A percentile compares a stretch with the other conserved stretches of the same genome.
Evolutionary conservation across 192 early-diverging fungal species (phyloP).

Genomic region (Phlyctochytrium arcticum): DNA sequence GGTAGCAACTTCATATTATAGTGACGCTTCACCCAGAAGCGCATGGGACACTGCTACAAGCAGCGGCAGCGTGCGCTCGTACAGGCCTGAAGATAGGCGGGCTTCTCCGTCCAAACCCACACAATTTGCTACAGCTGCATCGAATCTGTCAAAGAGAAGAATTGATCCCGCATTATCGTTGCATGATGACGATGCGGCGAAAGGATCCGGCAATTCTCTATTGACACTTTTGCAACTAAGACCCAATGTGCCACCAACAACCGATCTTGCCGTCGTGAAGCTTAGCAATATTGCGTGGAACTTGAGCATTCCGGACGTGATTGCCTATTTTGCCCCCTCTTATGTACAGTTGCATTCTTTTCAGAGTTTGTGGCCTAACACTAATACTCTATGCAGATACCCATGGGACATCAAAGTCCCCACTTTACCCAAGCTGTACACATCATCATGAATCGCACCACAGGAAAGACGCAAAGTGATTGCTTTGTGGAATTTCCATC

Average conservation of each 20-base stretch:
- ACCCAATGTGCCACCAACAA: conserved; percentile 19
- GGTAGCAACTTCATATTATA: too few species aligned
- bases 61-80: too few species aligned
- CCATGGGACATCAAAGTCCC: conserved; percentile 24
- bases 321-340: conserved; percentile 25
- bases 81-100: too few species aligned
- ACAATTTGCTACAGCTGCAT: too few species aligned
- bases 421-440: conserved; percentile 39
- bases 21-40: too few species aligned
- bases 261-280: conserved; percentile 29
- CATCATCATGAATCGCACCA: conserved; percentile 57
- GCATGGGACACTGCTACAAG: too few species aligned
- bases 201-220: conserved; percentile 9
- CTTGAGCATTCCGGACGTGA: conserved; percentile 28
- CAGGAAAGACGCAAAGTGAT: conserved; percentile 70
- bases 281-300: conserved; percentile 36
- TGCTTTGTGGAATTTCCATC: conserved; percentile 63
- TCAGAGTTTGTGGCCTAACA: background rate
- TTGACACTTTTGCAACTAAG: conserved; percentile 15
- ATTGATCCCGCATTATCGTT: too few species aligned
- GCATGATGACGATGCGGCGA: background rate
- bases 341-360: background rate
- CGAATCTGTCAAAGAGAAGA: too few species aligned
- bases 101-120: too few species aligned
- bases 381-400: too few species aligned